A percentile compares a stretch with the other conserved stretches of the same genome.
Conservation (phyloP, 1,284 basidiomycete species). For the Heimioporus retisporus region DNA sequence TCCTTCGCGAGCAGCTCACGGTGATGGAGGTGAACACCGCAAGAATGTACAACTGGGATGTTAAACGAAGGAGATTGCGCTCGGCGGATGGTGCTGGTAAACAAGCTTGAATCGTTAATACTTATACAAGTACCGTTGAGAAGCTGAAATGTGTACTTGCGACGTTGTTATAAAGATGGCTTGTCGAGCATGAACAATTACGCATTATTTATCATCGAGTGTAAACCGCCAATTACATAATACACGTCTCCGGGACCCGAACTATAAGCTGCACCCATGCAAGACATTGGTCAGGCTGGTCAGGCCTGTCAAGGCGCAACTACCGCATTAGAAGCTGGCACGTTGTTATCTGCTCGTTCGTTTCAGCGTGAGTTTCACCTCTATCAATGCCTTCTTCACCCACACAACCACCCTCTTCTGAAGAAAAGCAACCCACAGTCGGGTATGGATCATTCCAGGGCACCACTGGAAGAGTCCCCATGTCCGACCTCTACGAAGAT, state of each 20-base stretch:
- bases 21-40: conserved; percentile 99
- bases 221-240: no score
- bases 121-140: no score
- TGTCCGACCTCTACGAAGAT: conserved; percentile 50
- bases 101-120: no score
- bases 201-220: no score
- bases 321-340: no score
- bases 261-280: no score
- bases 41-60: conserved; percentile 97
- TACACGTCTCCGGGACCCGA: no score
- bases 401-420: neutral
- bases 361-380: neutral
- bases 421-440: neutral
- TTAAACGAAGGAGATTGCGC: conserved; percentile 82
- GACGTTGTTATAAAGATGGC: no score
- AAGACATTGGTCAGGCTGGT: no score
- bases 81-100: conserved; percentile 45
- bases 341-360: neutral
- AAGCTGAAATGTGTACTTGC: no score
- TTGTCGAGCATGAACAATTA: no score
- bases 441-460: neutral
- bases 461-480: neutral
- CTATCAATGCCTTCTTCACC: neutral
- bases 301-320: no score
- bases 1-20: conserved; percentile 95